Evolutionary conservation across 2,329 filamentous ascomycete genomes (phyloP).

Genomic region (Colletotrichum liriopes): DNA sequence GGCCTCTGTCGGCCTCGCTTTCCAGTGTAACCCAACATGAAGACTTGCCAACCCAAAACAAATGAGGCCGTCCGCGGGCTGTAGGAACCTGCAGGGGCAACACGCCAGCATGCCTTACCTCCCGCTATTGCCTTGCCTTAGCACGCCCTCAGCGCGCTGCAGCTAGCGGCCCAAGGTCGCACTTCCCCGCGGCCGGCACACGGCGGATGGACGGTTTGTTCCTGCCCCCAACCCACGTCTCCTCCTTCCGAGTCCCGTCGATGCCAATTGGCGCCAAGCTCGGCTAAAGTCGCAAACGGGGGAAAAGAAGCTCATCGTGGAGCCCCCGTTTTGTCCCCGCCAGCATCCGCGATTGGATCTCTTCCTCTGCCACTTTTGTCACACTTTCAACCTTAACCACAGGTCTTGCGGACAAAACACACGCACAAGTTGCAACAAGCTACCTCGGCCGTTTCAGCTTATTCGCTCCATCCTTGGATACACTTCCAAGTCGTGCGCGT

Average conservation of each 20-base stretch:
- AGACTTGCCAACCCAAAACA: slow-evolving; percentile 2
- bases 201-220: slow-evolving; percentile 24
- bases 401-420: slow-evolving; percentile 1
- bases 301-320: slow-evolving; percentile 23
- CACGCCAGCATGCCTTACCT: slow-evolving; percentile 23
- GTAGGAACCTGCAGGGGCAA: slow-evolving; percentile 26
- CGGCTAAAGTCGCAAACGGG: slow-evolving; percentile 22
- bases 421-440: slow-evolving; percentile 10
- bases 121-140: slow-evolving; percentile 22
- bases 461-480: slow-evolving; percentile 1
- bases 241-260: slow-evolving; percentile 16
- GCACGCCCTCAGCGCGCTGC: slow-evolving; percentile 15
- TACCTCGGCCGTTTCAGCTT: slow-evolving; percentile 41
- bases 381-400: slow-evolving; percentile 15
- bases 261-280: slow-evolving; percentile 33
- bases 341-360: slow-evolving; percentile 22
- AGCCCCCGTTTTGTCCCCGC: slow-evolving; percentile 27
- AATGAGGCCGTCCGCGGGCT: slow-evolving; percentile 4
- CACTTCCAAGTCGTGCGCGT: not conserved
- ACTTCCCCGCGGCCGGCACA: slow-evolving; percentile 37
- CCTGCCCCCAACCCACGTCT: slow-evolving; percentile 19
- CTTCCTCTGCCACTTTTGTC: slow-evolving; percentile 5
- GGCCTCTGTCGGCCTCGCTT: not conserved
- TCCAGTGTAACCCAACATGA: slow-evolving; percentile 31
- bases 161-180: slow-evolving; percentile 35